Evolutionary conservation across 2,329 filamentous ascomycete genomes (phyloP).

Genomic region (Coniochaeta hoffmannii): DNA sequence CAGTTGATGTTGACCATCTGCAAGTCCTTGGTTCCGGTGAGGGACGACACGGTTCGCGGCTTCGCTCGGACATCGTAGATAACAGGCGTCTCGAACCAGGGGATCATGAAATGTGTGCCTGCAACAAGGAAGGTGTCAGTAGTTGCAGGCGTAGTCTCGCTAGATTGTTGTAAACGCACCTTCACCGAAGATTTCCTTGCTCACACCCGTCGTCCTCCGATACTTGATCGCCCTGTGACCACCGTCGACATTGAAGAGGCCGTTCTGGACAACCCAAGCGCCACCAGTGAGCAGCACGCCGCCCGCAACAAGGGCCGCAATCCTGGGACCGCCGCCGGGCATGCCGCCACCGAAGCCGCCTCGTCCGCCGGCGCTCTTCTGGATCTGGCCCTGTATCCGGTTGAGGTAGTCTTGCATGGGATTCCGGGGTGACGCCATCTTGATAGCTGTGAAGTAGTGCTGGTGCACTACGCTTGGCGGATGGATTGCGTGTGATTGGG

Average conservation of each 20-base stretch:
- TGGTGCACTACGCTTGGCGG: background rate
- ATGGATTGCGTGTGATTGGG: background rate
- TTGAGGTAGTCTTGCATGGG: conserved; percentile 44
- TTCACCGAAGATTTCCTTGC: conserved; percentile 94
- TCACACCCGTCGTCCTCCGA: conserved; percentile 82
- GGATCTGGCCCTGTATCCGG: conserved; percentile 38
- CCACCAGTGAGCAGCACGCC: conserved; percentile 39
- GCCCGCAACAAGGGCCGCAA: conserved; percentile 31
- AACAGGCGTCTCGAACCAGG: conserved; percentile 96
- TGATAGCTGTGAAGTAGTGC: conserved; percentile 9
- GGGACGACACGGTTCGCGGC: conserved; percentile 90
- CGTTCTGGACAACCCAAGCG: conserved; percentile 46
- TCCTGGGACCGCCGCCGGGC: conserved; percentile 32
- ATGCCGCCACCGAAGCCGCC: conserved; percentile 34
- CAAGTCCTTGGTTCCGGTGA: conserved; percentile 97
- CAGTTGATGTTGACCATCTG: conserved; percentile 99
- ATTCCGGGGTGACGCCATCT: conserved; percentile 25
- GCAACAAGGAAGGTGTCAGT: conserved; percentile 9
- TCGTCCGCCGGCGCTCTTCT: conserved; percentile 29
- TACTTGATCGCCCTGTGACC: conserved; percentile 99
- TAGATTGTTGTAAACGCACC: conserved; percentile 43
- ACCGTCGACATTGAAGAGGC: conserved; percentile 83
- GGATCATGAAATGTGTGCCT: conserved; percentile 90
- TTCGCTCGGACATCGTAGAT: conserved; percentile 97
- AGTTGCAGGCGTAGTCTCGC: conserved; percentile 3